Base-by-base conservation (phyloP, 805 yeast genomes). In the Hyphopichia homilentoma region DNA sequence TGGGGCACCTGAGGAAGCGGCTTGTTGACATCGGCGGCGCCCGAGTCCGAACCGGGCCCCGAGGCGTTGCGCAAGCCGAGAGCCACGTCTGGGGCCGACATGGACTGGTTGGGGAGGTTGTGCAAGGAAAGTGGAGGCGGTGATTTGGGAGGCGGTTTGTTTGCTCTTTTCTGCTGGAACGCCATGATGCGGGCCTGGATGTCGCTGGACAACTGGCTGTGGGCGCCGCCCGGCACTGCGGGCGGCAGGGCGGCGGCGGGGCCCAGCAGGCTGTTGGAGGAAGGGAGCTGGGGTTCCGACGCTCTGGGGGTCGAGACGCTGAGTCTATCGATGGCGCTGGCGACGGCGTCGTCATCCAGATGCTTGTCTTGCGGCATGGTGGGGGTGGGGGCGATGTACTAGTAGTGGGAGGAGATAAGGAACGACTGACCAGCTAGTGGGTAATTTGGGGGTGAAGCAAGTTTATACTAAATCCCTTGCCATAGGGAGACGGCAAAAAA, bases 121-220 rank as follows among this genome's bases (percentile, higher is more conserved):
- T 20, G 22, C 7, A 8, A 8, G 11, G 22, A 11, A 20, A 20
- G 22, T 20, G 22, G 22, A 20, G 22, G 22, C 9, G 22, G 7
- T 20, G 7, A 11, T 8, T 20, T 20, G 29, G 13, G 41, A 34
- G 34, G 34, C 22, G 11, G 29, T 30, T 19, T 20, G 17, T 47
- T 54, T 11, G 57, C 39, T 44, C 96, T 73, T 49, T 82, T 79
- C 42, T 85, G 87, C 56, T 88, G 96, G 47, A 89, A 84, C 0
- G 95, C 96, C 54, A 84, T 62, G 22, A 89, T 71, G 41, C 93
- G 69, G 1, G 96, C 96, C 56, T 88, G 96, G 25, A 87, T 74
- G 41, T 84, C 90, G 7, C 93, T 81, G 46, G 73, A 79, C 31
- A 81, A 30, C 29, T 45, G 57, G 8, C 49, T 32, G 21, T 43